Percentiles rank a stretch among this genome's conserved stretches.
Evolutionary conservation across 2,329 filamentous ascomycete genomes (phyloP).

Genomic region (Sarocladium strictum): DNA sequence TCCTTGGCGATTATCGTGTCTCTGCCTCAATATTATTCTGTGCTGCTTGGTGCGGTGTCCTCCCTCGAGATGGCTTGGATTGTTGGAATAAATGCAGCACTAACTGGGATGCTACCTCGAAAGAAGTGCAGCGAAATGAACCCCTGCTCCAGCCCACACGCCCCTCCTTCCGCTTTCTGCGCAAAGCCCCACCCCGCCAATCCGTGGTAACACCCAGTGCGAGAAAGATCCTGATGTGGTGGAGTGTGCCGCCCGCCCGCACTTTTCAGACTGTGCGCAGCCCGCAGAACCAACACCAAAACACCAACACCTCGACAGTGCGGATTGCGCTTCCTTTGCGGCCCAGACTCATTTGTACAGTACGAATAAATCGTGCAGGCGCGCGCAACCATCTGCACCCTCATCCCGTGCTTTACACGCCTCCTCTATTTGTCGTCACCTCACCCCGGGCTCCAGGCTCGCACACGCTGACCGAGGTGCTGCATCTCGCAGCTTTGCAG

Average conservation of each 20-base stretch:
- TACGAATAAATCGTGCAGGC: not conserved
- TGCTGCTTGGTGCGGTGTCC: not conserved
- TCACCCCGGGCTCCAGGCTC: slow-evolving; percentile 4
- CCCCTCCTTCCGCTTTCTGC: not conserved
- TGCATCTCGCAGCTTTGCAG: slow-evolving; percentile 5
- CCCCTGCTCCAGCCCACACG: not conserved
- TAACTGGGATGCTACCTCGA: not conserved
- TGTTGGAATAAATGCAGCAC: too few species aligned
- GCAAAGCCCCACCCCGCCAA: not conserved
- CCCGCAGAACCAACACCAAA: slow-evolving; percentile 4
- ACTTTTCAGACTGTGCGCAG: slow-evolving; percentile 9
- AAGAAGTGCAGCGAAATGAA: not conserved
- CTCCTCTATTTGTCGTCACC: not conserved
- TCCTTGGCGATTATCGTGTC: not conserved
- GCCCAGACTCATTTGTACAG: not conserved
- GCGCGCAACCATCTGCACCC: not conserved
- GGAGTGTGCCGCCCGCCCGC: not conserved
- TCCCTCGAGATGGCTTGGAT: not conserved
- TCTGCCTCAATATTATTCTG: not conserved
- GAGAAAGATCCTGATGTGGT: not conserved
- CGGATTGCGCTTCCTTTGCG: slow-evolving; percentile 2
- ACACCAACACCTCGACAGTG: slow-evolving; percentile 6
- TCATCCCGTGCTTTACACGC: slow-evolving; percentile 3
- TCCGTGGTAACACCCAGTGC: not conserved
- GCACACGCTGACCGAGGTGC: not conserved